Conservation (phyloP, 768 basidiomycete species). For the Candolleomyces aberdarensis region DNA sequence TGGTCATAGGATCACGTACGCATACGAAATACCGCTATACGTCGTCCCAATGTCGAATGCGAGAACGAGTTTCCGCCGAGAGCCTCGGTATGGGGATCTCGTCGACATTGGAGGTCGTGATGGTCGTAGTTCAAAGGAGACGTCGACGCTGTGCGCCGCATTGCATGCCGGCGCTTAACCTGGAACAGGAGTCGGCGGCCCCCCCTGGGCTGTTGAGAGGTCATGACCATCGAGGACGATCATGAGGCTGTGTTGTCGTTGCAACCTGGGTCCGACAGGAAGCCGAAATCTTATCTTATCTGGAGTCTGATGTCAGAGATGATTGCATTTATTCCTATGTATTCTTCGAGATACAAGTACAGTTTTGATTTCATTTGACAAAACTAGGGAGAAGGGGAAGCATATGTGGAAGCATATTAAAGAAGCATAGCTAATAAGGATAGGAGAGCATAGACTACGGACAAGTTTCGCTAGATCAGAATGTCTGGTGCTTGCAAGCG, state of each 20-base stretch:
- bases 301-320: neutral
- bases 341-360: neutral
- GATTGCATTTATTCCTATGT: neutral
- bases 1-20: neutral
- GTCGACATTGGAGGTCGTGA: neutral
- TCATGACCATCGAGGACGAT: too few relatives aligned
- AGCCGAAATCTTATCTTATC: neutral
- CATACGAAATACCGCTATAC: neutral
- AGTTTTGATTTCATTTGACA: neutral
- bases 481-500: neutral
- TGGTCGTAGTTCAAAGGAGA: neutral
- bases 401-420: neutral
- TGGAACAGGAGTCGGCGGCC: too few relatives aligned
- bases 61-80: neutral
- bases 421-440: neutral
- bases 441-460: neutral
- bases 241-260: neutral
- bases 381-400: neutral
- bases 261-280: neutral
- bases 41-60: neutral
- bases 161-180: neutral
- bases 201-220: too few relatives aligned
- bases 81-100: constrained; percentile 10
- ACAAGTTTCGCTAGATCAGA: neutral
- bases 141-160: neutral